Percentiles rank a stretch among this genome's conserved stretches.
Evolutionary conservation across 148 eudicot species (phyloP).

Genomic region (Chenopodium suecicum): DNA sequence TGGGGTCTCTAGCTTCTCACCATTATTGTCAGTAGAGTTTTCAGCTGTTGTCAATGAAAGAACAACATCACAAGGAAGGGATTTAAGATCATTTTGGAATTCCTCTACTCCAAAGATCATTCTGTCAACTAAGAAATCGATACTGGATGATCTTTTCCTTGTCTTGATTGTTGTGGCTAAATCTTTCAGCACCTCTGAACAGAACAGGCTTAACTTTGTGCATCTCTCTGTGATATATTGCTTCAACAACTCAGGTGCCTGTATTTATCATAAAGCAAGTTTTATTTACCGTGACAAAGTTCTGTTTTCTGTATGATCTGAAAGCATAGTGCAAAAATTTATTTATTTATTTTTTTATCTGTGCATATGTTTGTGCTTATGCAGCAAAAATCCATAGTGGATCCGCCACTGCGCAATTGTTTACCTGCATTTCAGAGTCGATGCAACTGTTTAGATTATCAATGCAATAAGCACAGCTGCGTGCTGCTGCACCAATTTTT

Average conservation of each 20-base stretch:
- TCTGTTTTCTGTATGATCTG: too few species aligned
- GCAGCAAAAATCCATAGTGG: not conserved
- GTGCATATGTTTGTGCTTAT: not conserved
- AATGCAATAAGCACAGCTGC: slow-evolving; percentile 68
- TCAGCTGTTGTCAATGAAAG: slow-evolving; percentile 8
- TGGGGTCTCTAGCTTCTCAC: slow-evolving; percentile 13
- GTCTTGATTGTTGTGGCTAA: slow-evolving; percentile 44
- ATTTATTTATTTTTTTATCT: too few species aligned
- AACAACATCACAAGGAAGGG: slow-evolving; percentile 36
- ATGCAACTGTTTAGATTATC: slow-evolving; percentile 60
- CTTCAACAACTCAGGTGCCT: slow-evolving; percentile 66
- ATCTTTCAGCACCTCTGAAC: slow-evolving; percentile 64
- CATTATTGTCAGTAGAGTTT: slow-evolving; percentile 4
- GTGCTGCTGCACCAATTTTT: slow-evolving; percentile 57
- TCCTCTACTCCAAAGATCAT: slow-evolving; percentile 64
- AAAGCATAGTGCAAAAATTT: too few species aligned
- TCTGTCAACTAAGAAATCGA: slow-evolving; percentile 44
- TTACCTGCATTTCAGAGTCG: slow-evolving; percentile 57
- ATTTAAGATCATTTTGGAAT: slow-evolving; percentile 56
- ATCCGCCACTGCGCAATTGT: not conserved
- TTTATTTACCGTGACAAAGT: not conserved
- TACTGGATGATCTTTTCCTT: slow-evolving; percentile 51
- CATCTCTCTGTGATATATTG: slow-evolving; percentile 46
- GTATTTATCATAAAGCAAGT: slow-evolving; percentile 9
- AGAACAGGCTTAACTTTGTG: slow-evolving; percentile 44